phyloP scores from a whole-genome alignment of 1,284 basidiomycete species.

The Cryptococcus depauperatus region DNA sequence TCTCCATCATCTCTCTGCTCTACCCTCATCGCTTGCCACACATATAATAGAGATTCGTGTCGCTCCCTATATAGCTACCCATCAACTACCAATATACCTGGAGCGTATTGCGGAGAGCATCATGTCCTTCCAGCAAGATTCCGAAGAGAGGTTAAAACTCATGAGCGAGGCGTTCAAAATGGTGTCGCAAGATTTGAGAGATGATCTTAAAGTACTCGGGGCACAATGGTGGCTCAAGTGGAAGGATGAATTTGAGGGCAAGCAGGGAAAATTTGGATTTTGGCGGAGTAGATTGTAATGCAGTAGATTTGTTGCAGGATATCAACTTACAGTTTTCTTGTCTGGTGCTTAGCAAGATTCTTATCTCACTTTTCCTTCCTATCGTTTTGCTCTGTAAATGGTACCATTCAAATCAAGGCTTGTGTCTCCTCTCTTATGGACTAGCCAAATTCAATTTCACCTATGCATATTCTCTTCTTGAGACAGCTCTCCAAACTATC shows the following conservation, averaged over 20 bases:
- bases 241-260: conserved; percentile 11
- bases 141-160: conserved; percentile 21
- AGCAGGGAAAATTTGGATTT: conserved; percentile 1
- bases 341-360: no score
- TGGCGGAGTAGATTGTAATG: no score
- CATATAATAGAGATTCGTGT: conserved; percentile 15
- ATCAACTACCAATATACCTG: conserved; percentile 18
- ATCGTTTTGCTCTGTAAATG: no score
- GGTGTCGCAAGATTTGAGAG: conserved; percentile 26
- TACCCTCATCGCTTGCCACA: conserved; percentile 6
- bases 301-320: no score
- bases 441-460: no score
- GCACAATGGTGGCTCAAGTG: conserved; percentile 35
- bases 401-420: no score
- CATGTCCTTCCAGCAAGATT: conserved; percentile 6
- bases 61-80: conserved; percentile 13
- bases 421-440: no score
- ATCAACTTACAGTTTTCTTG: no score
- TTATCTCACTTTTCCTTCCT: no score
- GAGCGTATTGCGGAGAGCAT: conserved; percentile 20
- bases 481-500: not conserved
- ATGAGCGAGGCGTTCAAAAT: conserved; percentile 21
- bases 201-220: conserved; percentile 23
- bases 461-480: not conserved
- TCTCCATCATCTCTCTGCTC: conserved; percentile 5